Evolutionary conservation across 257 asterid species (phyloP), one percentile per base, ranked within the genome.

Genomic region (Petrea volubilis): DNA sequence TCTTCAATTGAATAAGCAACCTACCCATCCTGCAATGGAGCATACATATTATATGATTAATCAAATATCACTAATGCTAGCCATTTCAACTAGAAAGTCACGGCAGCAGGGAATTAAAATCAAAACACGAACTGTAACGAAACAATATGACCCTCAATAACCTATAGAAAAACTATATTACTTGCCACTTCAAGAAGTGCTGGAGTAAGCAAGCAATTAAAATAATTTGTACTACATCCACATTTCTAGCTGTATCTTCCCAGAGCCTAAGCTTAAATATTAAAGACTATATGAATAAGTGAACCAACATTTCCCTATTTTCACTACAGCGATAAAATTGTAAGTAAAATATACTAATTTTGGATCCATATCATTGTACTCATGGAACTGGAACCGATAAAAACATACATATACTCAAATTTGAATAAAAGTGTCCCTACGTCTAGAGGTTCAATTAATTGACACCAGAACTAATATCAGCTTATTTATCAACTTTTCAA

Each of bases 11-110:
- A 73, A n/a, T 14, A 78, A 70, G 72, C 66, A 77, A 84, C 98
- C 82, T 88, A 92, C 98, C 98, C 98, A 61, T 92, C 98, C 98
- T 90, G 98, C 94, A 86, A 79, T 60, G 53, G 65, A 73, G 24
- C 71, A 72, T 15, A 43, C 9, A 28, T 7, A 50, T 46, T 28
- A 55, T 25, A 50, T 57, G 24, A 71, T 15, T 49, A 20, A 41
- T 52, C 66, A 36, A 67, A 21, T 38, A 41, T 46, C 43, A n/a
- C 34, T 33, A 59, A 63, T 3, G 27, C 41, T 20, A 28, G 3
- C 25, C 57, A 38, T 31, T 66, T 15, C 41, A 13, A 64, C 21
- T 63, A 17, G 10, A 46, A 66, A 67, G 60, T 17, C 57, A 23
- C 28, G 23, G 64, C 33, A 49, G 28, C 55, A 57, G 41, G 27